Evolutionary conservation across 169 alveolate genomes (phyloP), one percentile per base, ranked within the genome.

Genomic region (Eimeria praecox): DNA sequence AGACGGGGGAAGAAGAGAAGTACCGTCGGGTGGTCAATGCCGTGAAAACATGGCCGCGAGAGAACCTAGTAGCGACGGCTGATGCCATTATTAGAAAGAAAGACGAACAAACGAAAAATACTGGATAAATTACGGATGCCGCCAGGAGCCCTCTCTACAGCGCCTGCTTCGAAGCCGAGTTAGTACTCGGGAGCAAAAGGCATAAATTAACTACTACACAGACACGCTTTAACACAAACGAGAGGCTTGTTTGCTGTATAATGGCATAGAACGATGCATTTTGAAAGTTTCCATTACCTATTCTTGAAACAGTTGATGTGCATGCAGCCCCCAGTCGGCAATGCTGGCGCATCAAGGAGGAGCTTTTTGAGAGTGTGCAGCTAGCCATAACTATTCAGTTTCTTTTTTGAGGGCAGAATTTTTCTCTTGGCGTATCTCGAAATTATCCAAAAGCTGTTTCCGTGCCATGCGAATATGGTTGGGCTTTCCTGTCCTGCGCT

Each of bases 321-420:
- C 88, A 78, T 78, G 88, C 88, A 78, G 88, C 88, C 88, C 88
- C 88, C 10, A 27, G 66, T 42, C 66, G 40, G 38, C n/a, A 78
- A 8, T 5, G 88, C 10, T 27, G 66, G 83, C 33, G 20, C 20
- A 5, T 22, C 83, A 33, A 2, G 20, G 12, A 33, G 12, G 80
- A 69, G 52, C 52, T n/a, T 3, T n/a, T 3, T 2, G 4, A 18
- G 18, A 20, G 4, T 40, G 33, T 2, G 22, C 18, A 14, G 52
- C 20, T 38, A 35, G 38, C 49, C 54, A 38, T 12, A 35, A 20
- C 1, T 30, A 38, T 73, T 38, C 52, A 69, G n/a, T 12, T 33
- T 69, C 27, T 33, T 24, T 33, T 69, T 35, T 33, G 27, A 12
- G 35, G 10, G 80, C 12, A 46, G n/a, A 69, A 33, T 3, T 33